Evolutionary conservation across 2,329 filamentous ascomycete genomes (phyloP), one percentile per base, ranked within the genome.

Genomic region (Cytospora schulzeri): DNA sequence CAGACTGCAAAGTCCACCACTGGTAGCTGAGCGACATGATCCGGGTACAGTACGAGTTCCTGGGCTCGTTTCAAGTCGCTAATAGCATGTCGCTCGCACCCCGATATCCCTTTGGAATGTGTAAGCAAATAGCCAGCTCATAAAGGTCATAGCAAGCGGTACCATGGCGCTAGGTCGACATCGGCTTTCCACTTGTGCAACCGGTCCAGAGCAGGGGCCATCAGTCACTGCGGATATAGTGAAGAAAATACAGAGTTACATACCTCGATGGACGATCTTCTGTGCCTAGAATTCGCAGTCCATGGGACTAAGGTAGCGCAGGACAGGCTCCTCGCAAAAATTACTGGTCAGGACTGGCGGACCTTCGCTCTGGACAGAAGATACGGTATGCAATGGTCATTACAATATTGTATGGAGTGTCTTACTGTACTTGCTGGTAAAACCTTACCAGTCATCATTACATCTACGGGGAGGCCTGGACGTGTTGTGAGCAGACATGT

Each of bases 131-230:
- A 48, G 41, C 41, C 41, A 11, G 41, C 41, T 48, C 7, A 6
- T 11, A 4, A 22, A n/a, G 11, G 6, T 12, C n/a, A 12, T 2
- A 6, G 41, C 41, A 14, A 48, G 19, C 3, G n/a, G n/a, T 48
- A 6, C 41, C 24, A 12, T 48, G 41, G 41, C 41, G 8, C 41
- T 48, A 48, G 41, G 41, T 48, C n/a, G n/a, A 17, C 19, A 50
- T 51, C 33, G 26, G 41, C 26, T 59, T 51, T 35, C 5, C 57
- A 31, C 57, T 59, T 51, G 38, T 59, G 41, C 28, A 59, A 28
- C 41, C 29, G 57, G 56, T 41, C 41, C 28, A 14, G 12, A 24
- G 9, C n/a, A 24, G n/a, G n/a, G 41, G 8, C 41, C 41, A 11
- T 48, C n/a, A 22, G n/a, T 22, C 41, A n/a, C n/a, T 35, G n/a